Evolutionary conservation across 169 alveolate genomes (phyloP).

Genomic region (Eimeria nieschulzi): DNA sequence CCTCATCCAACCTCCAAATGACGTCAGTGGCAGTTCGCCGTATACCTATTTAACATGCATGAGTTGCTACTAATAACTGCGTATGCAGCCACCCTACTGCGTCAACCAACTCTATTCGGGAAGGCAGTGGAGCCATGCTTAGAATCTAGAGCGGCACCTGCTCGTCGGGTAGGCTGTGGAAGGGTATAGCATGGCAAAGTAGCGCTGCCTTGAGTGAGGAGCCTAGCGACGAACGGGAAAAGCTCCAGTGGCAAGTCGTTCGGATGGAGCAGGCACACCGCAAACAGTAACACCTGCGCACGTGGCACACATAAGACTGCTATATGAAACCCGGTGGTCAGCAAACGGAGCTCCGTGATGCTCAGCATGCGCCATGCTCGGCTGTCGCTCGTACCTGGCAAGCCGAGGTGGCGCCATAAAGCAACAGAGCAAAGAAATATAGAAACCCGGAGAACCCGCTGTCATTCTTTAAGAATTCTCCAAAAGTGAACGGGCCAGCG

Average conservation of each 20-base stretch:
- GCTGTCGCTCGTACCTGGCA: not conserved
- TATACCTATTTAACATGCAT: too few species aligned
- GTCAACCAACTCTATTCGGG: too few species aligned
- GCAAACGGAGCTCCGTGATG: not conserved
- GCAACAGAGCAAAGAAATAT: not conserved
- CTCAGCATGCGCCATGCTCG: not conserved
- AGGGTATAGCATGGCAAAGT: not conserved
- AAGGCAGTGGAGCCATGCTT: too few species aligned
- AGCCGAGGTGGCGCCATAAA: not conserved
- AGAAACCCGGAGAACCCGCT: too few species aligned
- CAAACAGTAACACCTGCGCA: not conserved
- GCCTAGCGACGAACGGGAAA: not conserved
- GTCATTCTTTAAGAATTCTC: not conserved
- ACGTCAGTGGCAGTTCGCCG: too few species aligned
- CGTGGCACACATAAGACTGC: too few species aligned
- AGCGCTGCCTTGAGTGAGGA: not conserved
- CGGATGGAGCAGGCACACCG: not conserved
- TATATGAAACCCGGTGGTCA: not conserved
- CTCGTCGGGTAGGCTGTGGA: not conserved
- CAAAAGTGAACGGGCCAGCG: too few species aligned
- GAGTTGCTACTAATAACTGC: too few species aligned
- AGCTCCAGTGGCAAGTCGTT: slow-evolving; percentile 12
- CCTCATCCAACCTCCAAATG: too few species aligned
- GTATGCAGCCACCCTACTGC: too few species aligned
- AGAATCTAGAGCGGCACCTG: too few species aligned